Conservation (phyloP, 306 rosid species). For the Echinosophora koreensis region DNA sequence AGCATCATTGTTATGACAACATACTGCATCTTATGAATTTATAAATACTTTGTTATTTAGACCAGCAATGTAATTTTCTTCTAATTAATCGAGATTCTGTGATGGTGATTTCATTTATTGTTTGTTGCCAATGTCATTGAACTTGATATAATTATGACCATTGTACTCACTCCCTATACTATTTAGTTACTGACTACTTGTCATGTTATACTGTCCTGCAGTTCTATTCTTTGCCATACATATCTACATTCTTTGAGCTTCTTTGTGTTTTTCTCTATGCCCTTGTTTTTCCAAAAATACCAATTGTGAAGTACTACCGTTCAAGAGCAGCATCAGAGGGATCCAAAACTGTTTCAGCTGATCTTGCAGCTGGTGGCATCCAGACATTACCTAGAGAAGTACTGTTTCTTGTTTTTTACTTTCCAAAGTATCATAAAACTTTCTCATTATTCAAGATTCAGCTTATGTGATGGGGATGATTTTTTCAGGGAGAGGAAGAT, state of each 20-base stretch:
- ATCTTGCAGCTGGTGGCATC: conserved; percentile 92
- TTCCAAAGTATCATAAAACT: background rate
- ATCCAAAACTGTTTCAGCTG: conserved; percentile 88
- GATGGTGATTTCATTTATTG: background rate
- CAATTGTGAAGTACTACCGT: conserved; percentile 85
- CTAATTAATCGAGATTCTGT: background rate
- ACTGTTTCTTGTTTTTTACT: conserved; percentile 26
- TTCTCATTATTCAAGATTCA: background rate
- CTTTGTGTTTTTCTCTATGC: conserved; percentile 85
- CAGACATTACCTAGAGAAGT: conserved; percentile 54
- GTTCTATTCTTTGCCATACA: conserved; percentile 83
- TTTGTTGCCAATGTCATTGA: conserved; percentile 7
- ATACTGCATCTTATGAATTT: background rate
- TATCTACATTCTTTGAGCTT: conserved; percentile 79
- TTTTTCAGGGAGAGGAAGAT: conserved; percentile 65
- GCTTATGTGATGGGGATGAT: conserved; percentile 14
- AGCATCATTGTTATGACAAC: background rate
- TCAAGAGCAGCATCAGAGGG: conserved; percentile 92
- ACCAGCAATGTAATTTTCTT: conserved; percentile 16
- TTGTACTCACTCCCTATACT: conserved; percentile 1
- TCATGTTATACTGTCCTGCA: conserved; percentile 52
- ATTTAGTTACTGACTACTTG: conserved; percentile 5
- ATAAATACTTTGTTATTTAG: background rate
- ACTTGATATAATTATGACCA: background rate
- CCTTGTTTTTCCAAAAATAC: conserved; percentile 72